These are phyloP conservation scores for Kwoniella sp. DNA, from an alignment of 768 basidiomycete species.

Conservation along the genomic window DNA sequence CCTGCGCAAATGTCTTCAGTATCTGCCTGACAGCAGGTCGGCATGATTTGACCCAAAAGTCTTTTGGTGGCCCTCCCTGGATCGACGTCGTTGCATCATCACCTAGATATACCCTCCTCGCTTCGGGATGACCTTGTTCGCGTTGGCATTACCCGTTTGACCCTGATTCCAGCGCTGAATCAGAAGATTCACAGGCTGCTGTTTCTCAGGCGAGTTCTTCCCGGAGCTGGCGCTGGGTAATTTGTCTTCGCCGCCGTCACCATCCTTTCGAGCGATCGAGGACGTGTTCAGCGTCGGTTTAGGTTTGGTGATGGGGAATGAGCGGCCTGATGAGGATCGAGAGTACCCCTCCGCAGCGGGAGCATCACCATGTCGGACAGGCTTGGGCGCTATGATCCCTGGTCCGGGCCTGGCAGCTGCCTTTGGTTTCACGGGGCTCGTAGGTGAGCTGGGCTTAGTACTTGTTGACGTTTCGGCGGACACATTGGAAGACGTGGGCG, in stretches of 20 bases:
- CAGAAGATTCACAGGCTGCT: constrained; percentile 50
- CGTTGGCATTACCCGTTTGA: constrained; percentile 17
- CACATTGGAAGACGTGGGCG: neutral
- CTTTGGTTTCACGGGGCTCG: constrained; percentile 4
- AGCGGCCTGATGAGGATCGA: constrained; percentile 35
- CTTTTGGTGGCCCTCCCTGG: too few relatives aligned
- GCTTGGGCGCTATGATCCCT: constrained; percentile 14
- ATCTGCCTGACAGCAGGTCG: too few relatives aligned
- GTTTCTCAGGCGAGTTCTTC: constrained; percentile 43
- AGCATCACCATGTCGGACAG: constrained; percentile 23
- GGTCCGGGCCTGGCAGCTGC: constrained; percentile 13
- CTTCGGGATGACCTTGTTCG: constrained; percentile 16
- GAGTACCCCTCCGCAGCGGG: constrained; percentile 30
- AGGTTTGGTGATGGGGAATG: constrained; percentile 41
- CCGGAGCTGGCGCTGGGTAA: neutral
- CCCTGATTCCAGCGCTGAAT: constrained; percentile 54
- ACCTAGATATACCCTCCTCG: constrained; percentile 27
- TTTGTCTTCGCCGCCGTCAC: neutral
- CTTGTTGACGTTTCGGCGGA: neutral
- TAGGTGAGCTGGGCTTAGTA: constrained; percentile 4
- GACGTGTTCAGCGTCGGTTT: constrained; percentile 7
- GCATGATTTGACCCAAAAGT: too few relatives aligned
- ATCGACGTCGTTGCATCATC: too few relatives aligned
- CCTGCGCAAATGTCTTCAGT: too few relatives aligned
- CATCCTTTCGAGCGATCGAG: neutral